A percentile compares a stretch with the other conserved stretches of the same genome.
Evolutionary conservation across 441 rosid species (phyloP).

Genomic region (Adansonia grandidieri): DNA sequence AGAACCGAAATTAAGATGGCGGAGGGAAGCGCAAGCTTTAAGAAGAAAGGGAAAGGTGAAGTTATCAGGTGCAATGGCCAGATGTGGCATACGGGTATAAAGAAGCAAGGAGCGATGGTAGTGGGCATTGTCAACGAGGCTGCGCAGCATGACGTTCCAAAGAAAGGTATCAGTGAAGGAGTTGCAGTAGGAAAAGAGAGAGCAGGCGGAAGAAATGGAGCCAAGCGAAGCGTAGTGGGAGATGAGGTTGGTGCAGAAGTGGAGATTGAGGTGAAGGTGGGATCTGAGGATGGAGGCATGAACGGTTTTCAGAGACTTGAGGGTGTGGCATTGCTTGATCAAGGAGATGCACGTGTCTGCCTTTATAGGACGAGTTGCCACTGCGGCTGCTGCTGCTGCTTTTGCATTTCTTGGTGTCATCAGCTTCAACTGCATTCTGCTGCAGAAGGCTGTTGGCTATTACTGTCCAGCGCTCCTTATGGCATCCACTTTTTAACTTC

Average conservation of each 20-base stretch:
- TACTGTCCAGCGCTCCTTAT: too few relatives aligned
- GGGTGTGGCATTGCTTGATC: slow-evolving; percentile 37
- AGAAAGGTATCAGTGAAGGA: slow-evolving; percentile 39
- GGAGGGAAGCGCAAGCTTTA: slow-evolving; percentile 41
- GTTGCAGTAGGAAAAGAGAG: slow-evolving; percentile 36
- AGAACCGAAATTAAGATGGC: slow-evolving; percentile 28
- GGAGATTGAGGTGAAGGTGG: slow-evolving; percentile 34
- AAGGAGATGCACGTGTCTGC: slow-evolving; percentile 35
- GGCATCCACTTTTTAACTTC: neutral
- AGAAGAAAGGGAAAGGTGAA: slow-evolving; percentile 53
- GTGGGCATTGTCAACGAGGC: slow-evolving; percentile 36
- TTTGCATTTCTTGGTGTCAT: neutral
- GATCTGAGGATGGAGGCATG: slow-evolving; percentile 41
- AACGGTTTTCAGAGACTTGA: slow-evolving; percentile 31
- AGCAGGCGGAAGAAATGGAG: slow-evolving; percentile 39
- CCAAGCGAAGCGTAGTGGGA: slow-evolving; percentile 40
- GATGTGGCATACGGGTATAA: slow-evolving; percentile 35
- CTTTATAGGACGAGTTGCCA: neutral
- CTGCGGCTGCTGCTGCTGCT: neutral
- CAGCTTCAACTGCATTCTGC: slow-evolving; percentile 16
- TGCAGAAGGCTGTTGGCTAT: neutral
- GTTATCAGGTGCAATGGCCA: slow-evolving; percentile 42
- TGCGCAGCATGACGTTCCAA: slow-evolving; percentile 45
- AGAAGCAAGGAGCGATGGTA: slow-evolving; percentile 28
- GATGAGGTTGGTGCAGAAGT: slow-evolving; percentile 41